Conservation (phyloP, 2,329 filamentous ascomycete genomes). For the Knoxdaviesia capensis region DNA sequence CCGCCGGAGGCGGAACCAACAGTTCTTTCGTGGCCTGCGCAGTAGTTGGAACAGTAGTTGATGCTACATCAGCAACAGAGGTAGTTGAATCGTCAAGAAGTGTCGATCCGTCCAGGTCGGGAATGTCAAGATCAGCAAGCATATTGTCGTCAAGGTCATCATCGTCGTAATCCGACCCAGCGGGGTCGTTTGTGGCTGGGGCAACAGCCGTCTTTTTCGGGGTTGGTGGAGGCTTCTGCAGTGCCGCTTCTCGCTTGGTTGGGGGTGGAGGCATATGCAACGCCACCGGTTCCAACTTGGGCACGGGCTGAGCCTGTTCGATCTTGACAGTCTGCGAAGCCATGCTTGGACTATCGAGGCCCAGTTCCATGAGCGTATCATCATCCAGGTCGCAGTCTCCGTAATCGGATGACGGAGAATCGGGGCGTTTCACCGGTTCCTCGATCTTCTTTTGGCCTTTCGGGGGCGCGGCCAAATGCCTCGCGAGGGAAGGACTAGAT, state of each 20-base stretch:
- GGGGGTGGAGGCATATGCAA: not conserved
- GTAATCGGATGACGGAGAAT: slow-evolving; percentile 17
- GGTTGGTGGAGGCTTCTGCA: not conserved
- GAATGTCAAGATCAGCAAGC: slow-evolving; percentile 15
- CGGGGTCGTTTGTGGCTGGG: slow-evolving; percentile 1
- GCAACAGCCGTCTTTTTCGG: not conserved
- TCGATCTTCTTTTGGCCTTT: no score
- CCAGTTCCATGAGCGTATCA: slow-evolving; percentile 33
- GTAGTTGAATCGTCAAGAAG: no score
- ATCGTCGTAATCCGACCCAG: slow-evolving; percentile 33
- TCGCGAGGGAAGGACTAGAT: not conserved
- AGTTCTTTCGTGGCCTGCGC: no score
- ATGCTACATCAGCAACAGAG: no score
- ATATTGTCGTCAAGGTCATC: slow-evolving; percentile 45
- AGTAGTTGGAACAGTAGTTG: no score
- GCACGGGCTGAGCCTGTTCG: slow-evolving; percentile 3
- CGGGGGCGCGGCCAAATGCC: not conserved
- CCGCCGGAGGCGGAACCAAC: no score
- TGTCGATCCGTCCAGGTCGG: no score
- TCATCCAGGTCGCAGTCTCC: slow-evolving; percentile 40
- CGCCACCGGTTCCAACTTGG: not conserved
- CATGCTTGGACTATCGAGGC: slow-evolving; percentile 11
- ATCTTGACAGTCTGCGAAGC: slow-evolving; percentile 3
- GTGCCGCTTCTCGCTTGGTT: slow-evolving; percentile 5
- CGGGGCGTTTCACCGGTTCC: no score